These are phyloP conservation scores for Aspergillus sp. DNA, from an alignment of 2,329 filamentous ascomycete genomes.

Conservation along the genomic window DNA sequence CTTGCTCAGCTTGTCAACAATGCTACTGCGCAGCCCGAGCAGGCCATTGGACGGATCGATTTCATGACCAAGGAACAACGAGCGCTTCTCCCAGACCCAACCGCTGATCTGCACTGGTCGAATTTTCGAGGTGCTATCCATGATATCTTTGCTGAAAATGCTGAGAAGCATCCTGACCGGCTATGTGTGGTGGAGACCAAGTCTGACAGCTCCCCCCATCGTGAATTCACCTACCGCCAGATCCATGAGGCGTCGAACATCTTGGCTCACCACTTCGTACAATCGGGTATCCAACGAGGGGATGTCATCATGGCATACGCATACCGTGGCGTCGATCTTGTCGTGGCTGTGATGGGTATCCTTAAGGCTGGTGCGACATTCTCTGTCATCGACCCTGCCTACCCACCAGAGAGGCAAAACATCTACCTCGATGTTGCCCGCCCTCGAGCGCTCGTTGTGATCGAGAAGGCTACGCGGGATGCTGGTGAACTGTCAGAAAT, in stretches of 20 bases:
- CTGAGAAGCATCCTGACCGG: slow-evolving; percentile 58
- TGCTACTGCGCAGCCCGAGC: slow-evolving; percentile 32
- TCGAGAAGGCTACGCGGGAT: slow-evolving; percentile 63
- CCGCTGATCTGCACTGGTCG: slow-evolving; percentile 38
- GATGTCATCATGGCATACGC: slow-evolving; percentile 94
- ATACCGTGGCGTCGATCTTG: slow-evolving; percentile 69
- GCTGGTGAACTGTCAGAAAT: slow-evolving; percentile 53
- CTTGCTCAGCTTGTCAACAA: slow-evolving; percentile 34
- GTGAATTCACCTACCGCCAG: slow-evolving; percentile 72
- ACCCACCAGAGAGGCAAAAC: slow-evolving; percentile 71
- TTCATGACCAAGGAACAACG: slow-evolving; percentile 32
- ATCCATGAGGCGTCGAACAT: slow-evolving; percentile 79
- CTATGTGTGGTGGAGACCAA: slow-evolving; percentile 61
- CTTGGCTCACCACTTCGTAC: slow-evolving; percentile 68
- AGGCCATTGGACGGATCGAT: slow-evolving; percentile 37
- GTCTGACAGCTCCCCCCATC: slow-evolving; percentile 44
- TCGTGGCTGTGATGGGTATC: slow-evolving; percentile 72
- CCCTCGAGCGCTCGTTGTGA: slow-evolving; percentile 63
- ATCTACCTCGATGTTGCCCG: slow-evolving; percentile 75
- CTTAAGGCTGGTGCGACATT: slow-evolving; percentile 53
- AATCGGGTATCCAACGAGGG: slow-evolving; percentile 63
- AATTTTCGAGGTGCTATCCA: slow-evolving; percentile 39
- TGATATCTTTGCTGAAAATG: slow-evolving; percentile 42
- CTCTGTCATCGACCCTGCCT: slow-evolving; percentile 65
- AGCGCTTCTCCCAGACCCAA: slow-evolving; percentile 34